These are phyloP conservation scores for Rhexocercosporidium sp. DNA, from an alignment of 2,329 filamentous ascomycete species.

Conservation along the genomic window DNA sequence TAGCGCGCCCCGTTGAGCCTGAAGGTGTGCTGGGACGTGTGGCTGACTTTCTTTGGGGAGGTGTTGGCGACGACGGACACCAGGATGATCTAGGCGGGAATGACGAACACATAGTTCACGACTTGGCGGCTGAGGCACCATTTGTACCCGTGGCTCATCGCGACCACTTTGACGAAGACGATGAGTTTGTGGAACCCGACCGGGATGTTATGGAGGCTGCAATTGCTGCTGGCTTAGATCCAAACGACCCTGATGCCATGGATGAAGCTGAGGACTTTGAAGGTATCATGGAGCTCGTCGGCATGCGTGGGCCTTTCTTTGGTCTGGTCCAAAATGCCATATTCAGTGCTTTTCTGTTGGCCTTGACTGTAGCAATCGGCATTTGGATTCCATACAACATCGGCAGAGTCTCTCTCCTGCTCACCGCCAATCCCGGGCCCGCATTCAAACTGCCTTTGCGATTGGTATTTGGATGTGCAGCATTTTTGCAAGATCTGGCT, in stretches of 20 bases:
- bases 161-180: constrained; percentile 32
- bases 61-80: constrained; percentile 49
- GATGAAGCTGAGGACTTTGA: constrained; percentile 94
- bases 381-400: constrained; percentile 92
- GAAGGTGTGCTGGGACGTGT: constrained; percentile 51
- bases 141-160: constrained; percentile 55
- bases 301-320: constrained; percentile 91
- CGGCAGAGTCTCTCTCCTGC: constrained; percentile 81
- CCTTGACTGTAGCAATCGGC: constrained; percentile 82
- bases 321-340: constrained; percentile 93
- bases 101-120: constrained; percentile 64
- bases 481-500: constrained; percentile 76
- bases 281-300: constrained; percentile 92
- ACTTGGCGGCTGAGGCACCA: constrained; percentile 63
- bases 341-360: constrained; percentile 90
- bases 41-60: constrained; percentile 67
- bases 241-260: constrained; percentile 76
- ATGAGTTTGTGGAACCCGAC: constrained; percentile 50
- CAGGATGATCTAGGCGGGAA: constrained; percentile 52
- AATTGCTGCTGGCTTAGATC: constrained; percentile 72
- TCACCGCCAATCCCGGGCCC: constrained; percentile 78
- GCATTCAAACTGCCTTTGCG: constrained; percentile 72
- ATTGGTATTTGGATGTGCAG: constrained; percentile 74
- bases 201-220: constrained; percentile 67
- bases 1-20: constrained; percentile 33